Percentiles rank a stretch among this genome's conserved stretches.
These are phyloP conservation scores for Mallotus nudiflorus DNA, from an alignment of 345 rosid genomes.

Conservation along the genomic window DNA sequence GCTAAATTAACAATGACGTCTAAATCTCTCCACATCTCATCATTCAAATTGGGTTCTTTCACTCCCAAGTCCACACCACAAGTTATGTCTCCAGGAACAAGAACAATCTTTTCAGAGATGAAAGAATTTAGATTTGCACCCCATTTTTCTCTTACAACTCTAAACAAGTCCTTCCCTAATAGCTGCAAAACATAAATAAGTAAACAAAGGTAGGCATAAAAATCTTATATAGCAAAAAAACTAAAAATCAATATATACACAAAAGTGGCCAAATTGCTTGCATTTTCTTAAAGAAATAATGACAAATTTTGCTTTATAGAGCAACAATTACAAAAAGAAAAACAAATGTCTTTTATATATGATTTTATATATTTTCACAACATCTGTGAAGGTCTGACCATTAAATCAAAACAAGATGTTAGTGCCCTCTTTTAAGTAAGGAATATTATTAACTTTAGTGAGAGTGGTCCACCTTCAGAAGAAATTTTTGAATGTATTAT, in stretches of 20 bases:
- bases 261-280: no score
- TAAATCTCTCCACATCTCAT: slow-evolving; percentile 32
- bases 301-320: not conserved
- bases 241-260: not conserved
- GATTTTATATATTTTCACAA: no score
- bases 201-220: not conserved
- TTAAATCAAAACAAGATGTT: no score
- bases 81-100: slow-evolving; percentile 37
- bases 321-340: no score
- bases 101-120: slow-evolving; percentile 17
- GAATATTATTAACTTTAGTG: no score
- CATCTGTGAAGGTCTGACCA: no score
- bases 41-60: slow-evolving; percentile 15
- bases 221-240: no score
- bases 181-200: slow-evolving; percentile 19
- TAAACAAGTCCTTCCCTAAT: slow-evolving; percentile 29
- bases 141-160: slow-evolving; percentile 8
- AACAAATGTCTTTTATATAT: no score
- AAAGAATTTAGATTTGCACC: slow-evolving; percentile 15
- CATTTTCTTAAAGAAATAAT: no score
- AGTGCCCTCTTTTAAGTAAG: no score
- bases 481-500: no score
- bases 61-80: slow-evolving; percentile 32
- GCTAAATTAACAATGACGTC: slow-evolving; percentile 43
- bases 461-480: no score